Conservation (phyloP, 371 early-diverging fungal species). For the Nematocida major region DNA sequence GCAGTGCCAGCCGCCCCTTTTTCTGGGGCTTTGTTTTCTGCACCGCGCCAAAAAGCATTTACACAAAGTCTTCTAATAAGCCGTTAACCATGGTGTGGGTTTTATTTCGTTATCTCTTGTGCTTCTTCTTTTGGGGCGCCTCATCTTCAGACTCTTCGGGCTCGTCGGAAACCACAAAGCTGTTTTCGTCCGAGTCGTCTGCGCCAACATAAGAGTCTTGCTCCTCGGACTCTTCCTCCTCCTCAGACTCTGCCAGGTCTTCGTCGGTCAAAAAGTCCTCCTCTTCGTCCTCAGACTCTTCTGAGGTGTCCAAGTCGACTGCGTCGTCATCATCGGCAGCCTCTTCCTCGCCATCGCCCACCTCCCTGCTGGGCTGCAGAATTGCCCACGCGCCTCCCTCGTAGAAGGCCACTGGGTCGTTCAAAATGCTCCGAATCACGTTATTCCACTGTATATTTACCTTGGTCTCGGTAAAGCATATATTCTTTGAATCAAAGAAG, state of each 20-base stretch:
- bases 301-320: constrained; percentile 21
- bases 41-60: no score
- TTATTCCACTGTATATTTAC: constrained; percentile 91
- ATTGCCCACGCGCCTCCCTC: constrained; percentile 85
- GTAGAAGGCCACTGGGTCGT: constrained; percentile 88
- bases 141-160: constrained; percentile 37
- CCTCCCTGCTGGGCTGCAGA: constrained; percentile 65
- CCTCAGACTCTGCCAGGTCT: constrained; percentile 18
- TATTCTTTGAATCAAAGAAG: constrained; percentile 90
- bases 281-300: constrained; percentile 22
- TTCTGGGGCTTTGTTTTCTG: no score
- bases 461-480: constrained; percentile 86
- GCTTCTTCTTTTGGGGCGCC: constrained; percentile 49
- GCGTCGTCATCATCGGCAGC: constrained; percentile 14
- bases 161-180: constrained; percentile 35
- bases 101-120: background rate
- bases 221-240: constrained; percentile 38
- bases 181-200: constrained; percentile 37
- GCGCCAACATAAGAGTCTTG: constrained; percentile 15
- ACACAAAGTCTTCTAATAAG: no score
- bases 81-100: no score
- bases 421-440: constrained; percentile 93
- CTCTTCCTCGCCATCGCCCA: constrained; percentile 47
- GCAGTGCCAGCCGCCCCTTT: no score
- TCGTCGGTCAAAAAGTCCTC: constrained; percentile 30